These are phyloP conservation scores for Schwanniomyces polymorphus DNA, from an alignment of 805 yeast species.

Conservation along the genomic window DNA sequence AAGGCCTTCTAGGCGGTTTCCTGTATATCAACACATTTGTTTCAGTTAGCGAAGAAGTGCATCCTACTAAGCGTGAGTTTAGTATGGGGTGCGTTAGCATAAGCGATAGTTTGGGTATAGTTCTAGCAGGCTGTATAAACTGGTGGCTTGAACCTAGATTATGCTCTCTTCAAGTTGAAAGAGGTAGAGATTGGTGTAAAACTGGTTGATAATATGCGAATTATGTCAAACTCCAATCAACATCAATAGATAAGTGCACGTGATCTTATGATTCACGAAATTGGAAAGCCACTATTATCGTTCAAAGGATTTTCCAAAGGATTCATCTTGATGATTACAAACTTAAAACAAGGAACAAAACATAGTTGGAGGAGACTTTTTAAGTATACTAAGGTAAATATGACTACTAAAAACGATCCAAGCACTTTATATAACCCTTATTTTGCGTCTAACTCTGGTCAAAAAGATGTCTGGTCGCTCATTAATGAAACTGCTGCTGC, in stretches of 20 bases:
- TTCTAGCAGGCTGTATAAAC: constrained; percentile 75
- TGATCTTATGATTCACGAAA: neutral
- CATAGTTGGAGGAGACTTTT: neutral
- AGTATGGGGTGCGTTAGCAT: constrained; percentile 34
- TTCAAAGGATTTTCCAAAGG: neutral
- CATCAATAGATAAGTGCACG: neutral
- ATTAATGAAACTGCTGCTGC: constrained; percentile 94
- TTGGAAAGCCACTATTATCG: neutral
- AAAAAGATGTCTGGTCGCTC: constrained; percentile 92
- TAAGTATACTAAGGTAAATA: neutral
- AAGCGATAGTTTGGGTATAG: constrained; percentile 81
- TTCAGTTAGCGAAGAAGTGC: constrained; percentile 61
- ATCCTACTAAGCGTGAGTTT: constrained; percentile 39
- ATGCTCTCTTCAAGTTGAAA: constrained; percentile 66
- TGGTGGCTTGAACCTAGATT: constrained; percentile 71
- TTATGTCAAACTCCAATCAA: neutral
- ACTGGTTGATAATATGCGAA: constrained; percentile 4
- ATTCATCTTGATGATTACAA: neutral
- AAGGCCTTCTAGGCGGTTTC: constrained; percentile 88
- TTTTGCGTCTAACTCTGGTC: constrained; percentile 56
- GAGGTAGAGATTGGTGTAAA: constrained; percentile 80
- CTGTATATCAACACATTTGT: constrained; percentile 88
- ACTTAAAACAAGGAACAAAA: neutral
- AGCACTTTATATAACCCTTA: constrained; percentile 55
- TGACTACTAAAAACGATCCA: constrained; percentile 5